phyloP scores from a whole-genome alignment of 176 grass and related monocot species.

The Zizania latifolia region DNA sequence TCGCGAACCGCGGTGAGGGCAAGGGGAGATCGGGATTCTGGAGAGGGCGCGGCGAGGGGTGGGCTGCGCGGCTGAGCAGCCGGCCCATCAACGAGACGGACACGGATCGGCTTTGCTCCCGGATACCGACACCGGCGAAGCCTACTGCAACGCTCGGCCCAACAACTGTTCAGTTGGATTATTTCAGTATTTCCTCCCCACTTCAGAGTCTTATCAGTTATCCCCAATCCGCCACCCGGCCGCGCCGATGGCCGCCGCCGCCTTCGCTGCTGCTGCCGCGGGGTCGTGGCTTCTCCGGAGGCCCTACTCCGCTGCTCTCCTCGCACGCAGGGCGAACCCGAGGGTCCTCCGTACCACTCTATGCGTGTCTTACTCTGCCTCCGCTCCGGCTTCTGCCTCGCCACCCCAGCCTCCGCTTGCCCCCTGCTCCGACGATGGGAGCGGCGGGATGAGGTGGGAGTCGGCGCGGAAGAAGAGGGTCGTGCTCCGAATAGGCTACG shows the following conservation, averaged over 20 bases:
- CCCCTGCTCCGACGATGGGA: neutral
- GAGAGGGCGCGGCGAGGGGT: neutral
- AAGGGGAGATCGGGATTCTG: neutral
- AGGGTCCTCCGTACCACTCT: slow-evolving; percentile 25
- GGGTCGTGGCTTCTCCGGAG: slow-evolving; percentile 37
- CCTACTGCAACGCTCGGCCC: neutral
- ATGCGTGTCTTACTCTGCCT: slow-evolving; percentile 18
- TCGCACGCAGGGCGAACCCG: slow-evolving; percentile 3
- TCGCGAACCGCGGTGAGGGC: neutral
- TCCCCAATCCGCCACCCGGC: neutral
- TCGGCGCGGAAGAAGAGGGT: slow-evolving; percentile 86
- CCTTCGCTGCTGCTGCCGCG: neutral
- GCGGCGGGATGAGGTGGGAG: slow-evolving; percentile 54
- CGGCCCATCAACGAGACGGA: neutral
- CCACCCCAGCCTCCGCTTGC: slow-evolving; percentile 7
- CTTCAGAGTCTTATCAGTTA: neutral
- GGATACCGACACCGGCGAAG: neutral
- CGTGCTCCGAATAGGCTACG: slow-evolving; percentile 76
- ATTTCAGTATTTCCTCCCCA: neutral
- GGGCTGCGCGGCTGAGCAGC: neutral
- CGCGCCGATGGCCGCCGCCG: slow-evolving; percentile 36
- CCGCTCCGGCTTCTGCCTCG: neutral
- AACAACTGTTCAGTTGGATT: neutral
- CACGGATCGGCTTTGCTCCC: no score
- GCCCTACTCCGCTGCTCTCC: slow-evolving; percentile 35